Percentiles rank a stretch among this genome's conserved stretches.
Conservation (phyloP, 2,329 filamentous ascomycete genomes). For the Colletotrichum viniferum region DNA sequence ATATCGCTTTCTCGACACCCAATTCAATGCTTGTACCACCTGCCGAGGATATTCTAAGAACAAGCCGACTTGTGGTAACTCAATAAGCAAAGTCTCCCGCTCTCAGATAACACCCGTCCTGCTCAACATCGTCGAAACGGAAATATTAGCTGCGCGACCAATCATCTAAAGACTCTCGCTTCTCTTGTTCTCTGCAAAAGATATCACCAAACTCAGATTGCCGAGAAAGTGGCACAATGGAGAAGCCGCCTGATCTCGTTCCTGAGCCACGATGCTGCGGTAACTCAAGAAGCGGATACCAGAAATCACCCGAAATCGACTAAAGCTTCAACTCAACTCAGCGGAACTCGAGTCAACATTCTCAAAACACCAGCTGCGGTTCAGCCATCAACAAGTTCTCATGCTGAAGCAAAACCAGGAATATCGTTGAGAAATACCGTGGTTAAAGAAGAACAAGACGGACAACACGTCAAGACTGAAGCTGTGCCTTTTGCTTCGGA, state of each 20-base stretch:
- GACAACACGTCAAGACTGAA: neutral
- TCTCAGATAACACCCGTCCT: neutral
- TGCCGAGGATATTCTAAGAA: neutral
- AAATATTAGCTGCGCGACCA: neutral
- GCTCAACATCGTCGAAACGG: neutral
- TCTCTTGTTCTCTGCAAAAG: neutral
- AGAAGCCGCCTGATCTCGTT: neutral
- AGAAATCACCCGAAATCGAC: neutral
- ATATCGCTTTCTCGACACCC: neutral
- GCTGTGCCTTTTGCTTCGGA: rapidly evolving
- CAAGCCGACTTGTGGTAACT: neutral
- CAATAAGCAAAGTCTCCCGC: neutral
- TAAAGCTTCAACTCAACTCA: neutral
- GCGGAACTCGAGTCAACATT: neutral
- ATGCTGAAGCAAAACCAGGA: neutral
- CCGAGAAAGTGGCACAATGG: neutral
- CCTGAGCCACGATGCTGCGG: neutral
- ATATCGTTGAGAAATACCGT: too few species aligned
- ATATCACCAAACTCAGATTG: neutral
- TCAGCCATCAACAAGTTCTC: rapidly evolving
- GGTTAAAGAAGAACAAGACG: neutral
- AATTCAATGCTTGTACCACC: neutral
- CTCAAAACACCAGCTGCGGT: neutral
- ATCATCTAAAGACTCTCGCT: neutral
- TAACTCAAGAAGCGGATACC: neutral